Percentiles rank a stretch among this genome's conserved stretches.
These are phyloP conservation scores for Lophiostoma macrostomum DNA, from an alignment of 495 filamentous ascomycete genomes.

Conservation along the genomic window DNA sequence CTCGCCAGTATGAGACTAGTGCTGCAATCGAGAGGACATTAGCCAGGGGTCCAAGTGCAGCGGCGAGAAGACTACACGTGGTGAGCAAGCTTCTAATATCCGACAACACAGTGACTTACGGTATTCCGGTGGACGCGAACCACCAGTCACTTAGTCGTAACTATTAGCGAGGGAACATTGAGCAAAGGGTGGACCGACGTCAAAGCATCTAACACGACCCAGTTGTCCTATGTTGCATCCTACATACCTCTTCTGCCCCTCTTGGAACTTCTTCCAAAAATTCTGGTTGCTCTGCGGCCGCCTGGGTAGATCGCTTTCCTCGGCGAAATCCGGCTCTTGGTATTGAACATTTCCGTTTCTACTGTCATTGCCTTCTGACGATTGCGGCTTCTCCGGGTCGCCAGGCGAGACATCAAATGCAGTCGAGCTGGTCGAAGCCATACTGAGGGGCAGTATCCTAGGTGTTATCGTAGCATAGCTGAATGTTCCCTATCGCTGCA, in stretches of 20 bases:
- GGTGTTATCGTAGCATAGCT: too few relatives aligned
- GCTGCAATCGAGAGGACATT: constrained; percentile 76
- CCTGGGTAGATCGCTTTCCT: neutral
- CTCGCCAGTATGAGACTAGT: constrained; percentile 64
- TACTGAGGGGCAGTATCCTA: too few relatives aligned
- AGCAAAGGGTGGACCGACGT: neutral
- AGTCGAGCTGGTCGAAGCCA: neutral
- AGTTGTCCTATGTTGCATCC: neutral
- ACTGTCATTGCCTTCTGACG: constrained; percentile 10
- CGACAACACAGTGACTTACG: constrained; percentile 34
- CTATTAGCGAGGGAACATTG: neutral
- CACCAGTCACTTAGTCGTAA: constrained; percentile 57
- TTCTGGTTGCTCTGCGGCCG: neutral
- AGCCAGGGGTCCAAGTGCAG: constrained; percentile 67
- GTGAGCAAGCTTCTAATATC: neutral
- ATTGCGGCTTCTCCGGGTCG: constrained; percentile 14
- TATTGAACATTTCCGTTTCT: neutral
- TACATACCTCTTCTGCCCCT: constrained; percentile 20
- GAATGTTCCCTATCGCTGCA: too few relatives aligned
- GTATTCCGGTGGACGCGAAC: constrained; percentile 75
- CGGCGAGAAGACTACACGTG: constrained; percentile 54
- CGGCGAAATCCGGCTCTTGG: neutral
- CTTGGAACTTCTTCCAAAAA: constrained; percentile 14
- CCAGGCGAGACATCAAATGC: neutral
- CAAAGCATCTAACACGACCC: neutral